phyloP scores from a whole-genome alignment of 2,329 filamentous ascomycete genomes.

The Ramularia collo-cygni region DNA sequence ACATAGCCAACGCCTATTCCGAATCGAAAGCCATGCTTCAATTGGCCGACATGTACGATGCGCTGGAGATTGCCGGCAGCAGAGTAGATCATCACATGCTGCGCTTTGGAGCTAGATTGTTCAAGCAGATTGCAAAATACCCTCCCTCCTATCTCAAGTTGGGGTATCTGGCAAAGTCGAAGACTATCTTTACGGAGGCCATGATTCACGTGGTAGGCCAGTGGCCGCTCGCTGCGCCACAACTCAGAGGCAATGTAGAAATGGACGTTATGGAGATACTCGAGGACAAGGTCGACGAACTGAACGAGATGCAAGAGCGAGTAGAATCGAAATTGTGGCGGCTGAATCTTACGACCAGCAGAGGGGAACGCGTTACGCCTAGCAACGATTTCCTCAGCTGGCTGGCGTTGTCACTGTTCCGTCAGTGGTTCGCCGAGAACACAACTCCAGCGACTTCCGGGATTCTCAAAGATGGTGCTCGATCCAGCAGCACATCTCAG shows the following conservation, averaged over 20 bases:
- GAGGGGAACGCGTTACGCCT: conserved; percentile 77
- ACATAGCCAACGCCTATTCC: conserved; percentile 86
- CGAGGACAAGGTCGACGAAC: conserved; percentile 88
- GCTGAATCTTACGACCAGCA: conserved; percentile 66
- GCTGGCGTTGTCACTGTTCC: conserved; percentile 79
- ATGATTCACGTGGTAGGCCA: conserved; percentile 91
- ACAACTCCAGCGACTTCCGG: conserved; percentile 63
- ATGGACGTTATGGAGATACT: conserved; percentile 77
- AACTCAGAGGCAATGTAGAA: conserved; percentile 67
- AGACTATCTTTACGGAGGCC: conserved; percentile 69
- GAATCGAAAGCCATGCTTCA: conserved; percentile 86
- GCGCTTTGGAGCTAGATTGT: conserved; percentile 82
- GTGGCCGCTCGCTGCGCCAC: conserved; percentile 76
- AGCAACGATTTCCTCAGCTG: conserved; percentile 78
- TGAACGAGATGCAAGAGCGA: conserved; percentile 72
- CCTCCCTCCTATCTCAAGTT: conserved; percentile 87
- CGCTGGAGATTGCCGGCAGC: conserved; percentile 76
- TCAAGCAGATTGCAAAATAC: conserved; percentile 96
- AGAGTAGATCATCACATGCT: conserved; percentile 90
- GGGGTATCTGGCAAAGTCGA: conserved; percentile 75
- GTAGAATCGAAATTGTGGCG: conserved; percentile 79
- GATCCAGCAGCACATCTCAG: neutral
- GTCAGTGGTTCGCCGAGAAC: conserved; percentile 89
- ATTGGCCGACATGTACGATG: conserved; percentile 92
- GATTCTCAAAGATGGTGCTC: conserved; percentile 35